phyloP scores from a whole-genome alignment of 1,284 basidiomycete genomes.

The Trichosporon inkin region DNA sequence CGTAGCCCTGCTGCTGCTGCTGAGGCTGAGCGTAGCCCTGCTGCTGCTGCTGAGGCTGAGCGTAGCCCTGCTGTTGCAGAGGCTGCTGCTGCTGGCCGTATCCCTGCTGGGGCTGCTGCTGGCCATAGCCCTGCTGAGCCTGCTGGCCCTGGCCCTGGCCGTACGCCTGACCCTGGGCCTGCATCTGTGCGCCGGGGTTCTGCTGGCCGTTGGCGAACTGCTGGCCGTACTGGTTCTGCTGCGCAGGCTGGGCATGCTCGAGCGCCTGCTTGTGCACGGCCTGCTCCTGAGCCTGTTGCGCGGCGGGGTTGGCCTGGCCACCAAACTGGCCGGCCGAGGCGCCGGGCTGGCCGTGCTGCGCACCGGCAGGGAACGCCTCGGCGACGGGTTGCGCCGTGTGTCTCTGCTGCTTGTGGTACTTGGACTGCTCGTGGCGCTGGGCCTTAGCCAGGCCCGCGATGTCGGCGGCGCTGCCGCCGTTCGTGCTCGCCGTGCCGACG shows the following conservation, averaged over 20 bases:
- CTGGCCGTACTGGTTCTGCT: background rate
- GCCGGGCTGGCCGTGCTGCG: background rate
- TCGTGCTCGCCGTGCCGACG: background rate
- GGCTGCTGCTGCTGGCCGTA: background rate
- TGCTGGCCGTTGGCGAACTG: background rate
- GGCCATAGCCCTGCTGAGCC: background rate
- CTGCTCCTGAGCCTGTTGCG: too few species aligned
- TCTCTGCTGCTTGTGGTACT: background rate
- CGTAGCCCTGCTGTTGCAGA: background rate
- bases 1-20: background rate
- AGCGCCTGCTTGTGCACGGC: background rate
- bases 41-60: background rate
- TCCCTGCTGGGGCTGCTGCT: background rate
- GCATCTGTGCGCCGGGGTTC: background rate
- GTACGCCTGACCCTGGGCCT: background rate
- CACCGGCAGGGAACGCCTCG: background rate
- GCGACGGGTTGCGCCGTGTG: background rate
- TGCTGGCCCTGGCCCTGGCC: background rate
- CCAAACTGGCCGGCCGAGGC: background rate
- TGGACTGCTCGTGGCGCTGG: background rate
- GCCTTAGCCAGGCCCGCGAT: background rate
- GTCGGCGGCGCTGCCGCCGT: constrained; percentile 4
- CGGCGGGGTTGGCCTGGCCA: background rate
- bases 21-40: background rate
- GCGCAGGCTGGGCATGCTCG: constrained; percentile 3